phyloP scores from a whole-genome alignment of 805 yeast genomes.

The Zygosaccharomyces pseudorouxii region DNA sequence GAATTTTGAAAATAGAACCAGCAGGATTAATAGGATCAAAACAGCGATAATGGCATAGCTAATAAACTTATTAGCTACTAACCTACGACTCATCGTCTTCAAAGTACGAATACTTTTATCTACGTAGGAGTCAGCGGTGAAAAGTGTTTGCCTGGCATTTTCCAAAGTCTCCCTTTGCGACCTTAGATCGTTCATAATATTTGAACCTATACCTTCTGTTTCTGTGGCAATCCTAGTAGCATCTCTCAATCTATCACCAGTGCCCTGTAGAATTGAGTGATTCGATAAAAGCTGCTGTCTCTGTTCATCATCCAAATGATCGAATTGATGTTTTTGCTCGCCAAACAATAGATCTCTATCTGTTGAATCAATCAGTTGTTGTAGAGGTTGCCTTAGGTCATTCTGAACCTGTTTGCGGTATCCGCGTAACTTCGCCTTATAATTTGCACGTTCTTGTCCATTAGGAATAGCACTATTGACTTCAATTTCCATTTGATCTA shows the following conservation, averaged over 20 bases:
- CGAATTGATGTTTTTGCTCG: constrained; percentile 27
- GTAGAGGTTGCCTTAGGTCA: constrained; percentile 51
- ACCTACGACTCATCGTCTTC: constrained; percentile 85
- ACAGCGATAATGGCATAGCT: constrained; percentile 91
- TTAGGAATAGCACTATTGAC: constrained; percentile 60
- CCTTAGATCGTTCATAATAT: constrained; percentile 79
- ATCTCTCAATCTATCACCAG: constrained; percentile 78
- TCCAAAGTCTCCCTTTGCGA: constrained; percentile 90
- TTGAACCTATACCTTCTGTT: constrained; percentile 87
- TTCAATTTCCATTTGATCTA: constrained; percentile 86
- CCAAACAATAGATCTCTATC: constrained; percentile 76
- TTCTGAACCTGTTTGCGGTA: constrained; percentile 57
- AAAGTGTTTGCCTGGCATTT: constrained; percentile 78
- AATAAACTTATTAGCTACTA: constrained; percentile 85
- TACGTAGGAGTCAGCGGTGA: constrained; percentile 89
- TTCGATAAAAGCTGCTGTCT: constrained; percentile 75
- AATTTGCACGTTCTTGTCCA: constrained; percentile 48
- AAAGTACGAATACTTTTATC: constrained; percentile 84
- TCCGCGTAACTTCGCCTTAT: constrained; percentile 71
- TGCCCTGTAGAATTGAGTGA: constrained; percentile 74
- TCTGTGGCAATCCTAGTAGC: constrained; percentile 88
- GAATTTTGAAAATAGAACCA: constrained; percentile 81
- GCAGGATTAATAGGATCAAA: constrained; percentile 69
- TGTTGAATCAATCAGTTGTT: constrained; percentile 57
- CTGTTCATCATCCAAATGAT: constrained; percentile 53